phyloP scores from a whole-genome alignment of 352 stramenopile species.

The Phytophthora boehmeriae region DNA sequence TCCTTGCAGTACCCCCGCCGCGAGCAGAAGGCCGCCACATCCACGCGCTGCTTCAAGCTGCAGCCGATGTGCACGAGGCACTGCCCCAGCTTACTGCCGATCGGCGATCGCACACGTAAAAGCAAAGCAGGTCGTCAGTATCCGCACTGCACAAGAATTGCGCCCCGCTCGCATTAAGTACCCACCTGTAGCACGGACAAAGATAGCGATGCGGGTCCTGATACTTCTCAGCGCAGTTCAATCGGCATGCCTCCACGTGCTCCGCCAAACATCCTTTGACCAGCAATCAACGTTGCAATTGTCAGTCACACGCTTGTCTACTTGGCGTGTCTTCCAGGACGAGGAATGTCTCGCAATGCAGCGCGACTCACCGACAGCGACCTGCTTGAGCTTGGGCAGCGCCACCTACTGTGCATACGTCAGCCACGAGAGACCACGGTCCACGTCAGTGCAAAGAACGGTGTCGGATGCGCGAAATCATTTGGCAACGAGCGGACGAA shows the following conservation, averaged over 20 bases:
- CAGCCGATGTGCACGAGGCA: slow-evolving; percentile 73
- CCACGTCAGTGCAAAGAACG: slow-evolving; percentile 25
- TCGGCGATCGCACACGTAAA: slow-evolving; percentile 5
- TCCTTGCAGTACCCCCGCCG: slow-evolving; percentile 84
- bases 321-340: slow-evolving; percentile 14
- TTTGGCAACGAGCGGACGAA: slow-evolving; percentile 19
- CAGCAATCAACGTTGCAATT: background rate
- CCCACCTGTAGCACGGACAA: slow-evolving; percentile 77
- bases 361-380: slow-evolving; percentile 21
- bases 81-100: slow-evolving; percentile 59
- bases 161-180: background rate
- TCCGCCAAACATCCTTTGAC: slow-evolving; percentile 49
- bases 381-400: slow-evolving; percentile 23
- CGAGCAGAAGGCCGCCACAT: slow-evolving; percentile 72
- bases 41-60: slow-evolving; percentile 63
- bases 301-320: background rate
- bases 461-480: slow-evolving; percentile 2
- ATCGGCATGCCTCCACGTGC: slow-evolving; percentile 56
- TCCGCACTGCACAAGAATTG: slow-evolving; percentile 4
- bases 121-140: slow-evolving; percentile 17
- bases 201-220: slow-evolving; percentile 58
- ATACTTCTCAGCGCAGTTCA: slow-evolving; percentile 59
- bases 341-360: slow-evolving; percentile 11
- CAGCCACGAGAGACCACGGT: slow-evolving; percentile 9
- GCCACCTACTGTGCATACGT: slow-evolving; percentile 21